These are phyloP conservation scores for Terana coerulea DNA, from an alignment of 768 basidiomycete species.

Conservation along the genomic window DNA sequence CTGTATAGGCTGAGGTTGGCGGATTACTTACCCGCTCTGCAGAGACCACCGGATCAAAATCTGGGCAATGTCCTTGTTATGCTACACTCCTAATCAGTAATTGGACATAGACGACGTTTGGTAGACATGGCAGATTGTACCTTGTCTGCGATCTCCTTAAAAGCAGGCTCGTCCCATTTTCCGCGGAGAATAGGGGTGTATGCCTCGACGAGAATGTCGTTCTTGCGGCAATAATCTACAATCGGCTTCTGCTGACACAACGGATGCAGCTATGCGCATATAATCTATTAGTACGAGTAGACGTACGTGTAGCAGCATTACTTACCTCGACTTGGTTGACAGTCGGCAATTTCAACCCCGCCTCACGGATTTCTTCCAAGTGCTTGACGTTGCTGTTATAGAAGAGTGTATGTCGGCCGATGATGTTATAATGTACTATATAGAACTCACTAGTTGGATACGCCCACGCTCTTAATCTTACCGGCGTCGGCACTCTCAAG, in stretches of 20 bases:
- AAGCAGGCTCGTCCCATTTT: conserved; percentile 41
- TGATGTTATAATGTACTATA: too few relatives aligned
- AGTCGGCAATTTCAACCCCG: conserved; percentile 58
- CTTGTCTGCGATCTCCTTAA: conserved; percentile 54
- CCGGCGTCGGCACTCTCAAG: conserved; percentile 31
- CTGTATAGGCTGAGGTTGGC: not conserved
- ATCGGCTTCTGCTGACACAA: conserved; percentile 80
- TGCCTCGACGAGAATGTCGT: conserved; percentile 37
- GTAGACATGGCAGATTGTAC: not conserved
- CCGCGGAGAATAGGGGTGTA: conserved; percentile 65
- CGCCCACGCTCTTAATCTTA: conserved; percentile 37
- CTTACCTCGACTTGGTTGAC: conserved; percentile 87
- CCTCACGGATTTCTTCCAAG: conserved; percentile 65
- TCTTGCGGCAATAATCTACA: conserved; percentile 54
- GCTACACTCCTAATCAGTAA: conserved; percentile 13
- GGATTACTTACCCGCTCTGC: conserved; percentile 60
- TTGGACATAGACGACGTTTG: not conserved
- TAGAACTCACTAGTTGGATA: conserved; percentile 44
- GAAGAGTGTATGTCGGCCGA: too few relatives aligned
- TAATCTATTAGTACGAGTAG: too few relatives aligned
- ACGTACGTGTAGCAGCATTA: not conserved
- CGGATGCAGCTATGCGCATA: conserved; percentile 60
- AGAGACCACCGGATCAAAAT: conserved; percentile 88
- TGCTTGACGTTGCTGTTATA: conserved; percentile 58
- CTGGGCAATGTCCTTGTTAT: conserved; percentile 65